Evolutionary conservation across 1,139 yeast genomes (phyloP).

Genomic region (Suhomyces ambrosiae): DNA sequence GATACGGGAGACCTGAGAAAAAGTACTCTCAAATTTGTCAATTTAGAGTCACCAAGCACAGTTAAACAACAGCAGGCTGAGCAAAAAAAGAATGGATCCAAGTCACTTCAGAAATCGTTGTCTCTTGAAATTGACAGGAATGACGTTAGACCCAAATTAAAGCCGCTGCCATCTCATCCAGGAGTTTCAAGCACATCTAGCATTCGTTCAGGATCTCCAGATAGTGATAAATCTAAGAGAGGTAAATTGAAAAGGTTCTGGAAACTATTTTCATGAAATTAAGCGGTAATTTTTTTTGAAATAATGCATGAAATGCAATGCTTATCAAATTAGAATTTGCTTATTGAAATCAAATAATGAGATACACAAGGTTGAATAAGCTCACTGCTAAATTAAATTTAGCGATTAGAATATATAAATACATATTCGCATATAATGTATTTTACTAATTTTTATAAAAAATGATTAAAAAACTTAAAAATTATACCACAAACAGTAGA

Average conservation of each 20-base stretch:
- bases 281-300: too few species aligned
- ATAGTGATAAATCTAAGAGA: conserved; percentile 17
- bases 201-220: conserved; percentile 11
- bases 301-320: too few species aligned
- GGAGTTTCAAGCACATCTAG: conserved; percentile 24
- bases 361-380: too few species aligned
- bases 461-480: too few species aligned
- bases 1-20: conserved; percentile 11
- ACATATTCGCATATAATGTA: too few species aligned
- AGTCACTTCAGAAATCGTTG: conserved; percentile 28
- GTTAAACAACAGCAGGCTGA: conserved; percentile 4
- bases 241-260: conserved; percentile 40
- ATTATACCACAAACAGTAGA: too few species aligned
- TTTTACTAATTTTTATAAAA: too few species aligned
- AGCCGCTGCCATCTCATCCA: conserved; percentile 46
- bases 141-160: conserved; percentile 21
- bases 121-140: conserved; percentile 31
- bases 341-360: too few species aligned
- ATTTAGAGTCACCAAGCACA: conserved; percentile 19
- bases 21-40: conserved; percentile 27
- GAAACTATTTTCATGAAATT: conserved; percentile 31
- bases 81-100: conserved; percentile 9
- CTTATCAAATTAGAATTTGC: too few species aligned
- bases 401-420: too few species aligned
- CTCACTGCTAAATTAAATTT: too few species aligned